Evolutionary conservation across 2,329 filamentous ascomycete species (phyloP), one percentile per base, ranked within the genome.

Genomic region (Verticillium dahliae): DNA sequence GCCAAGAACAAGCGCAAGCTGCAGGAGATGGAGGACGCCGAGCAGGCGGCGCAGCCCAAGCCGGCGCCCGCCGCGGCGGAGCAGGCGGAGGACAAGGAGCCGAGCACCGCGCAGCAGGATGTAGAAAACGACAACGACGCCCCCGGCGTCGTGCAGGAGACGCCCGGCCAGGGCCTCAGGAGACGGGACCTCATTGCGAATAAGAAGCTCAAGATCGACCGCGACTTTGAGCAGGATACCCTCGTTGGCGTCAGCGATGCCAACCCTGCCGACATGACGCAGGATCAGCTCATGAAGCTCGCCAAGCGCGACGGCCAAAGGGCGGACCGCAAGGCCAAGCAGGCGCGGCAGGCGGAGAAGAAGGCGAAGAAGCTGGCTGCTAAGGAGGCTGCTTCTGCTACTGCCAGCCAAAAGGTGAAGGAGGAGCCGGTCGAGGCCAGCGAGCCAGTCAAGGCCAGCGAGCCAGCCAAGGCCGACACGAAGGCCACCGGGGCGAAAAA

Each of bases 1-100:
- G 85, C 83, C 54, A 79, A 79, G 67, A 92, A 90, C 69, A 96
- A 96, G 80, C 85, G 92, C 63, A 96, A 96, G 78, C 80, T 90
- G 34, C 85, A 87, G 60, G 85, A 89, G 65, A 77, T 87, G 62
- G 80, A 83, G 61, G 73, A 80, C n/a, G 72, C 80, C 39, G 76
- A 78, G 31, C 45, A n/a, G 1, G 45, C 45, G 77, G 45, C 45
- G 6, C 45, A 22, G 6, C 45, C 45, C 45, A 2, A 27, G 45
- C 45, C 45, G n/a, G 15, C 5, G 9, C 9, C 35, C 13, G 35
- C 35, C 35, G 35, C 2, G 60, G 85, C 83, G 86, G 92, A 96
- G 67, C 93, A 96, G 72, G 80, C 83, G 60, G 85, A 79, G 67
- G 92, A 90, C 69, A 96, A 96, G 80, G 85, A 91, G 27, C 27